Percentiles rank a stretch among this genome's conserved stretches.
phyloP scores from a whole-genome alignment of 192 early-diverging fungal genomes.

The Coemansia sp. region DNA sequence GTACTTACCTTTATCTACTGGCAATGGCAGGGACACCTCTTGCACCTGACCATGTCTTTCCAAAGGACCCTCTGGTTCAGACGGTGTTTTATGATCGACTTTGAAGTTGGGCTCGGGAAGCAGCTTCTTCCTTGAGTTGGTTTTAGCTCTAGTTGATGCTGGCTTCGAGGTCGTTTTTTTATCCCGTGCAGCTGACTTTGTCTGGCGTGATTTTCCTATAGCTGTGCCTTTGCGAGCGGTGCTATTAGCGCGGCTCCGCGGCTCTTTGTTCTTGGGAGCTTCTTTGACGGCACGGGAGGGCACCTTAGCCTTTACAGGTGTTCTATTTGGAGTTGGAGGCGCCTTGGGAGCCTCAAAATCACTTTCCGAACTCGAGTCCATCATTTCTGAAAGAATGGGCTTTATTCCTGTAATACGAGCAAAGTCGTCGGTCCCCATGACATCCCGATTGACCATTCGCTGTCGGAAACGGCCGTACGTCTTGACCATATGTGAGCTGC shows the following conservation, averaged over 20 bases:
- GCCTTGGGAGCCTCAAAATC: conserved; percentile 29
- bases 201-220: neutral
- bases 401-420: conserved; percentile 31
- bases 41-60: neutral
- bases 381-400: conserved; percentile 28
- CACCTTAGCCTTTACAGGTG: neutral
- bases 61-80: neutral
- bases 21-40: neutral
- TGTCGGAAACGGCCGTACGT: conserved; percentile 49
- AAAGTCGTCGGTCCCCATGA: conserved; percentile 36
- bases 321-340: neutral
- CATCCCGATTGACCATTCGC: conserved; percentile 37
- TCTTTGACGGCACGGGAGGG: neutral
- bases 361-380: conserved; percentile 46
- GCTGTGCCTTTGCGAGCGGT: neutral
- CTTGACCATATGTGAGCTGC: conserved; percentile 38
- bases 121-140: neutral
- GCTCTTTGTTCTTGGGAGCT: neutral
- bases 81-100: neutral
- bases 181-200: neutral
- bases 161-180: neutral
- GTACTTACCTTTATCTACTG: neutral
- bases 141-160: neutral
- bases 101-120: neutral
- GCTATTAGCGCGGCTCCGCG: neutral